Evolutionary conservation across 1,139 yeast species (phyloP).

Genomic region (Entelexis sorbosivorans): DNA sequence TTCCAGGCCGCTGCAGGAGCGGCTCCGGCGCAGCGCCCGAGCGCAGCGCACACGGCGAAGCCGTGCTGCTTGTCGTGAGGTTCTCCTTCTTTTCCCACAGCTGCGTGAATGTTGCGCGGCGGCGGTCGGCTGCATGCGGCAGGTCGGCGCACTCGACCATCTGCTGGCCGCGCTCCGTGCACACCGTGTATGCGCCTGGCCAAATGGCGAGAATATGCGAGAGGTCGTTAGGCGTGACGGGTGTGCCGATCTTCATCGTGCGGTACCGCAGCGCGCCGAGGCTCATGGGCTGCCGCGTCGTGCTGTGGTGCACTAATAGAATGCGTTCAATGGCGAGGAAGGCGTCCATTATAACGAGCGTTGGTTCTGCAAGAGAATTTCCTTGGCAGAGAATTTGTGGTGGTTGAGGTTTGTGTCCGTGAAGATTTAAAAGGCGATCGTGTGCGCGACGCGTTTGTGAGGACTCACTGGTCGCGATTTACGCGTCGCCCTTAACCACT

Average conservation of each 20-base stretch:
- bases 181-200: slow-evolving; percentile 25
- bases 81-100: slow-evolving; percentile 15
- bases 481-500: slow-evolving; percentile 5
- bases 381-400: too few species aligned
- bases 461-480: not conserved
- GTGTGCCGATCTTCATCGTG: slow-evolving; percentile 19
- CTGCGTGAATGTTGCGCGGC: slow-evolving; percentile 10
- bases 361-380: too few species aligned
- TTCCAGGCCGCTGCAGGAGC: not conserved
- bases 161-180: slow-evolving; percentile 7
- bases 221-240: slow-evolving; percentile 23
- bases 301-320: slow-evolving; percentile 20
- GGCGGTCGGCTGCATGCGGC: slow-evolving; percentile 12
- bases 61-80: not conserved
- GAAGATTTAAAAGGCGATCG: not conserved
- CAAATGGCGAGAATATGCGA: slow-evolving; percentile 26
- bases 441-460: slow-evolving; percentile 4
- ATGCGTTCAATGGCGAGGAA: slow-evolving; percentile 19
- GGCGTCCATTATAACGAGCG: slow-evolving; percentile 8
- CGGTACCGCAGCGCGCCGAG: slow-evolving; percentile 8
- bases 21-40: not conserved
- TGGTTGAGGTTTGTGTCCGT: too few species aligned
- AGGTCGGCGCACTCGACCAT: slow-evolving; percentile 17
- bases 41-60: not conserved
- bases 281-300: slow-evolving; percentile 17